Evolutionary conservation across 2,329 filamentous ascomycete species (phyloP).

Genomic region (Hortaea sp.): DNA sequence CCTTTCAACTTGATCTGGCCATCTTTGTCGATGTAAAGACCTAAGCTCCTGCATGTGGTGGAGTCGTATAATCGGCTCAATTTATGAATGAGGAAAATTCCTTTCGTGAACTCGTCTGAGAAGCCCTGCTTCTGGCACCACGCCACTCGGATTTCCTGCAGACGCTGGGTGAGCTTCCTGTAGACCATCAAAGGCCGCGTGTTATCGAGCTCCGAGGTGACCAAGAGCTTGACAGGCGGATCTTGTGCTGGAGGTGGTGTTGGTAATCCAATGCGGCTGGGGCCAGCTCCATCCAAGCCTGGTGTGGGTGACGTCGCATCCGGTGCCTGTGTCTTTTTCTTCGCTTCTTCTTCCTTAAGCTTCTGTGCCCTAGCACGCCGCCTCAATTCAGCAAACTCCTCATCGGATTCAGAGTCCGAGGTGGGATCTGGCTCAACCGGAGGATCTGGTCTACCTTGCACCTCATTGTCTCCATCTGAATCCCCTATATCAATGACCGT

Average conservation of each 20-base stretch:
- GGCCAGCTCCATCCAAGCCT: slow-evolving; percentile 5
- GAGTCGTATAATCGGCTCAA: slow-evolving; percentile 61
- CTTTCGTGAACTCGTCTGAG: slow-evolving; percentile 33
- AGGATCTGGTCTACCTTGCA: slow-evolving; percentile 2
- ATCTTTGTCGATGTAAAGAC: slow-evolving; percentile 42
- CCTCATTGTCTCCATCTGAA: slow-evolving; percentile 9
- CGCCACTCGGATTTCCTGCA: slow-evolving; percentile 56
- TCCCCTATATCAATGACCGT: slow-evolving; percentile 7
- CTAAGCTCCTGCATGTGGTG: slow-evolving; percentile 62
- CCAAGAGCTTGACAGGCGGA: slow-evolving; percentile 51
- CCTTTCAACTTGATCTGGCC: slow-evolving; percentile 34
- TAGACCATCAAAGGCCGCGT: slow-evolving; percentile 53
- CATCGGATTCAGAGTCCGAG: slow-evolving; percentile 28
- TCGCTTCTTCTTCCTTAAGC: slow-evolving; percentile 13
- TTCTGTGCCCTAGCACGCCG: slow-evolving; percentile 32
- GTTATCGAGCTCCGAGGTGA: slow-evolving; percentile 55
- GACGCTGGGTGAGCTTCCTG: slow-evolving; percentile 55
- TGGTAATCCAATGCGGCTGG: slow-evolving; percentile 1
- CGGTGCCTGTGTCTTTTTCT: slow-evolving; percentile 9
- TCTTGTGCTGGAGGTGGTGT: slow-evolving; percentile 28
- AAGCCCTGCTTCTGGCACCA: slow-evolving; percentile 59
- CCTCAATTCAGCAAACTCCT: slow-evolving; percentile 34
- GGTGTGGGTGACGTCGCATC: slow-evolving; percentile 4
- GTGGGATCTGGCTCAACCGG: neutral
- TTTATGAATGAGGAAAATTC: slow-evolving; percentile 72